phyloP scores from a whole-genome alignment of 257 asterid species.

The Plectranthus barbatus region DNA sequence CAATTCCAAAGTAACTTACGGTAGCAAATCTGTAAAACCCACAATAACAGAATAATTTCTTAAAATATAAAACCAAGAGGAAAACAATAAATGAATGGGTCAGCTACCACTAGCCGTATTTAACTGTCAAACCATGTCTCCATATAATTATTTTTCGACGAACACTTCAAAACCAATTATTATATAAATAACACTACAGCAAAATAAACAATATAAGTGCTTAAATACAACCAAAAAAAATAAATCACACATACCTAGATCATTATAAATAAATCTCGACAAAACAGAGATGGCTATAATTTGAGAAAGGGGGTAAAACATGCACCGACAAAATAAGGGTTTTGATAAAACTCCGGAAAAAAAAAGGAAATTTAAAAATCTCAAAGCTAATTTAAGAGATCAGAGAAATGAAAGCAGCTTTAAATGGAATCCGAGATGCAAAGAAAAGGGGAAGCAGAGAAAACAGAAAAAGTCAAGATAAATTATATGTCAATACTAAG shows the following conservation, averaged over 20 bases:
- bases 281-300: slow-evolving; percentile 9
- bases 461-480: slow-evolving; percentile 24
- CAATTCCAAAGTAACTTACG: slow-evolving; percentile 22
- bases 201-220: not conserved
- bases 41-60: slow-evolving; percentile 10
- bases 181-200: slow-evolving; percentile 19
- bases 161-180: slow-evolving; percentile 32
- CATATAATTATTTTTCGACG: slow-evolving; percentile 39
- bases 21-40: slow-evolving; percentile 66
- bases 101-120: slow-evolving; percentile 50
- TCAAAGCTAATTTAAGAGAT: slow-evolving; percentile 26
- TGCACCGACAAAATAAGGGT: slow-evolving; percentile 43
- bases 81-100: slow-evolving; percentile 32
- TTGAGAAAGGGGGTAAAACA: slow-evolving; percentile 22
- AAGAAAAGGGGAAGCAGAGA: slow-evolving; percentile 31
- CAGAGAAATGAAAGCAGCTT: slow-evolving; percentile 53
- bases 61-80: not conserved
- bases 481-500: slow-evolving; percentile 16
- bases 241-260: slow-evolving; percentile 27
- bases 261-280: slow-evolving; percentile 29
- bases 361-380: not conserved
- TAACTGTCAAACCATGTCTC: slow-evolving; percentile 30
- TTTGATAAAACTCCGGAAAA: slow-evolving; percentile 2
- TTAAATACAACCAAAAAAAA: not conserved
- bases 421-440: slow-evolving; percentile 64